Conservation (phyloP, 345 rosid genomes). For the Populus alba region DNA sequence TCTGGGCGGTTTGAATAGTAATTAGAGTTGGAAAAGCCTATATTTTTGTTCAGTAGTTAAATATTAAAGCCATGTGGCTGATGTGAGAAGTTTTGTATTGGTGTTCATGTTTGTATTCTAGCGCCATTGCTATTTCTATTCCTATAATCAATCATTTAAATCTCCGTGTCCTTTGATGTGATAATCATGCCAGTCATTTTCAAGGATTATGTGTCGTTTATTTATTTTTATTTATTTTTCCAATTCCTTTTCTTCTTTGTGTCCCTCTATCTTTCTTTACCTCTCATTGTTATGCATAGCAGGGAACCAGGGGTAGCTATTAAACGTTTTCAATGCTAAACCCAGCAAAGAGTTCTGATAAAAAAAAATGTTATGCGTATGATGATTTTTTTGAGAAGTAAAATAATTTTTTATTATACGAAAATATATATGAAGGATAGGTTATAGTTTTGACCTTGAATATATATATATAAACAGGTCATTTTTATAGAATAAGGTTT, state of each 20-base stretch:
- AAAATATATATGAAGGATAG: too few species aligned
- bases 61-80: not conserved
- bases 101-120: not conserved
- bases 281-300: not conserved
- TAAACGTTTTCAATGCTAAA: not conserved
- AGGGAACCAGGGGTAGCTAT: not conserved
- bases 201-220: not conserved
- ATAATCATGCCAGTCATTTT: not conserved
- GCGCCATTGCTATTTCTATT: not conserved
- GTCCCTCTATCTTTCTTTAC: not conserved
- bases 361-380: too few species aligned
- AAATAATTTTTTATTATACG: too few species aligned
- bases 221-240: not conserved
- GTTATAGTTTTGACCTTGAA: too few species aligned
- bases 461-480: too few species aligned
- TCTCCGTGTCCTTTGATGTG: not conserved
- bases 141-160: not conserved
- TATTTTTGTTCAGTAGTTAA: not conserved
- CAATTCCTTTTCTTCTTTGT: not conserved
- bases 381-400: too few species aligned
- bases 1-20: not conserved
- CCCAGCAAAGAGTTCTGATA: not conserved
- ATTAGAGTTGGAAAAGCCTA: not conserved
- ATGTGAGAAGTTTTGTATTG: not conserved
- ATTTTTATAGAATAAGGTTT: too few species aligned